Conservation (phyloP, 1,284 basidiomycete genomes). For the Ceratobasidium sp. region DNA sequence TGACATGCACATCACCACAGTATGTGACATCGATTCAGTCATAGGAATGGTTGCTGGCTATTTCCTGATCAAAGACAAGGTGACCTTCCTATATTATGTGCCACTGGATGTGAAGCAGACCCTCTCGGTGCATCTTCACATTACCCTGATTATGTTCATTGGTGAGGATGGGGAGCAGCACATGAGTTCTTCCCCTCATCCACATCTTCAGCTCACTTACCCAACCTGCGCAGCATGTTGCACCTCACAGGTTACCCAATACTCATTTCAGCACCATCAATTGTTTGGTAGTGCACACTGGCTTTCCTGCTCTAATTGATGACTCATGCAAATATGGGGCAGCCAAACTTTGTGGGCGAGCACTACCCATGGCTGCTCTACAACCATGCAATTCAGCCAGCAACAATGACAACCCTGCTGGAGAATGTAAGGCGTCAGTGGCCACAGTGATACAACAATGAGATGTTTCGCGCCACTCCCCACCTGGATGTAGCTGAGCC, state of each 20-base stretch:
- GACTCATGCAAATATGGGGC: background rate
- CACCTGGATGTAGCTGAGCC: background rate
- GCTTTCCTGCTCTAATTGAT: background rate
- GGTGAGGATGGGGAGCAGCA: too few species aligned
- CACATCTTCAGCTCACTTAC: background rate
- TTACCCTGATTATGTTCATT: background rate
- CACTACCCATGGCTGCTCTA: background rate
- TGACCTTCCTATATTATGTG: conserved; percentile 2
- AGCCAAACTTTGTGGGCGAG: background rate
- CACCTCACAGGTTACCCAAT: background rate
- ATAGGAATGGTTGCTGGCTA: background rate
- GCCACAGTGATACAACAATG: background rate
- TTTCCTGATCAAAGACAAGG: background rate
- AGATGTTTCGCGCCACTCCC: background rate
- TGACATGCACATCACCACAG: background rate
- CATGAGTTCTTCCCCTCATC: background rate
- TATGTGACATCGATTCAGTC: conserved; percentile 15
- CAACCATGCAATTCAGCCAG: background rate
- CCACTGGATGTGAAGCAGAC: background rate
- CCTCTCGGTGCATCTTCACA: background rate
- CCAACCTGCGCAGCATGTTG: background rate
- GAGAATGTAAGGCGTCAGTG: background rate
- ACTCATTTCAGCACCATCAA: background rate
- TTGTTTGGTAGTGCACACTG: background rate
- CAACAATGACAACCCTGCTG: background rate